Conservation (phyloP, 306 rosid species). For the Astragalus membranaceus region DNA sequence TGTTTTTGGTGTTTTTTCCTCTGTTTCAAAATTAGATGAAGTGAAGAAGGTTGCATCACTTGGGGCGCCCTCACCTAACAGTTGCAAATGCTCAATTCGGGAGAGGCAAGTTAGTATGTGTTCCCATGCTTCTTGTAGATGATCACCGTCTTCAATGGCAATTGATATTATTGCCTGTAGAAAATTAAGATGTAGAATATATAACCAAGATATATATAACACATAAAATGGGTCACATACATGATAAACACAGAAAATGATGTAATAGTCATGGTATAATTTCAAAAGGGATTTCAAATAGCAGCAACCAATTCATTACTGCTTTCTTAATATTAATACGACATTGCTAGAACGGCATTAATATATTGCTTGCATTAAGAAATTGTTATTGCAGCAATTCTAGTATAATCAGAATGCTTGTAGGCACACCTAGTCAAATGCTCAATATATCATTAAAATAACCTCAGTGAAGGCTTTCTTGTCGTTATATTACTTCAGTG, state of each 20-base stretch:
- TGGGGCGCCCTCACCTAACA: constrained; percentile 98
- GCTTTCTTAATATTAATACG: background rate
- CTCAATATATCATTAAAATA: background rate
- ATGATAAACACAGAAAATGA: background rate
- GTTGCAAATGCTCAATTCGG: constrained; percentile 91
- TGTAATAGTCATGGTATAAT: constrained; percentile 7
- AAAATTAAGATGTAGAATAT: constrained; percentile 19
- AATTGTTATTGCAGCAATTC: background rate
- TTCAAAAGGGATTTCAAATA: constrained; percentile 12
- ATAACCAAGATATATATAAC: constrained; percentile 17
- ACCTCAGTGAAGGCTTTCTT: background rate
- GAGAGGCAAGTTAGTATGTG: constrained; percentile 97
- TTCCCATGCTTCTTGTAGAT: constrained; percentile 95
- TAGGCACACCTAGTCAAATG: background rate
- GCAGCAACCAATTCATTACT: constrained; percentile 7
- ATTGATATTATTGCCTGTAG: constrained; percentile 82
- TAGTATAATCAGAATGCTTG: background rate
- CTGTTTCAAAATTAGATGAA: constrained; percentile 58
- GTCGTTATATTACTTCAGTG: background rate
- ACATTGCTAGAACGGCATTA: background rate
- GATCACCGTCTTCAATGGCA: constrained; percentile 96
- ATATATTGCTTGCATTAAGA: background rate
- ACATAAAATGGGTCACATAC: constrained; percentile 14
- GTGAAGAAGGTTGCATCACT: constrained; percentile 84
- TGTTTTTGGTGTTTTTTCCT: constrained; percentile 58